A percentile compares a stretch with the other conserved stretches of the same genome.
Evolutionary conservation across 2,329 filamentous ascomycete genomes (phyloP).

Genomic region (Diaporthe citrichinensis): DNA sequence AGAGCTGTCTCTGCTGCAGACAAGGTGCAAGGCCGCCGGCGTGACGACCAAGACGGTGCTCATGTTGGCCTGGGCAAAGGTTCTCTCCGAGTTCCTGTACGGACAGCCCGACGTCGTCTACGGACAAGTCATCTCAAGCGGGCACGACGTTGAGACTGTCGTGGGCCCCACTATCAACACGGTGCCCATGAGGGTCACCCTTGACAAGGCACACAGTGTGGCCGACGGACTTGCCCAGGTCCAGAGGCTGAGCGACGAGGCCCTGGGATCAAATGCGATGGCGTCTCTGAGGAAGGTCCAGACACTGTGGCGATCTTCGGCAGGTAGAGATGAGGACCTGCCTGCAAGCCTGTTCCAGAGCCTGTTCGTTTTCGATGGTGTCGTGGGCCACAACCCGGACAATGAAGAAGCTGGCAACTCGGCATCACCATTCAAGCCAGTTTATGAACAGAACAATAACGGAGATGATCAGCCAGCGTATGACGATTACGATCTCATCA

Average conservation of each 20-base stretch:
- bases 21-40: slow-evolving; percentile 38
- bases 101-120: slow-evolving; percentile 44
- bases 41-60: slow-evolving; percentile 44
- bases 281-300: slow-evolving; percentile 45
- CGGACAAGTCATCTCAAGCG: slow-evolving; percentile 38
- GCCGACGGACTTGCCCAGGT: slow-evolving; percentile 40
- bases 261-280: slow-evolving; percentile 41
- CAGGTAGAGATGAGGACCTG: slow-evolving; percentile 4
- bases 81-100: slow-evolving; percentile 45
- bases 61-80: slow-evolving; percentile 46
- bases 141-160: slow-evolving; percentile 42
- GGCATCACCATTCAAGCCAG: neutral
- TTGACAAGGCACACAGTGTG: slow-evolving; percentile 23
- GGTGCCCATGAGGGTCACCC: slow-evolving; percentile 42
- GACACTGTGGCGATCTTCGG: slow-evolving; percentile 44
- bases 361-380: slow-evolving; percentile 47
- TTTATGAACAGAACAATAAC: neutral
- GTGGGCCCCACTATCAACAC: slow-evolving; percentile 46
- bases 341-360: slow-evolving; percentile 45
- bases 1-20: slow-evolving; percentile 37
- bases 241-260: slow-evolving; percentile 43
- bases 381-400: slow-evolving; percentile 27
- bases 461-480: slow-evolving; percentile 39
- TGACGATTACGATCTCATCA: slow-evolving; percentile 47
- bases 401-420: neutral